Evolutionary conservation across 2,329 filamentous ascomycete species (phyloP).

Genomic region (Bisporella sp.): DNA sequence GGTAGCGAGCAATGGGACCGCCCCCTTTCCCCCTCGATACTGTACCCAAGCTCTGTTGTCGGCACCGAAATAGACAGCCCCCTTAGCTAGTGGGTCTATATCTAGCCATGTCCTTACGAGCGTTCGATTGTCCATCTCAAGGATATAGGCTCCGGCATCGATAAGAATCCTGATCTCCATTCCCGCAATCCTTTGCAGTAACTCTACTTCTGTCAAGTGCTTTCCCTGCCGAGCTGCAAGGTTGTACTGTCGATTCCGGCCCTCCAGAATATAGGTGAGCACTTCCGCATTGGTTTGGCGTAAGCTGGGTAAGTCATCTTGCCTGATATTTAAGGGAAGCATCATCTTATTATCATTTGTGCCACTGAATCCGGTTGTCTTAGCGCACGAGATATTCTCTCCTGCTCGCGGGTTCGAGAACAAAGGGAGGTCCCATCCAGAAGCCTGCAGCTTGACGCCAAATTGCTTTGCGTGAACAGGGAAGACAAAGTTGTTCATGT

Average conservation of each 20-base stretch:
- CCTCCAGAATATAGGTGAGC: constrained; percentile 47
- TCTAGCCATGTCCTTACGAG: constrained; percentile 17
- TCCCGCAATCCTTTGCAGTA: constrained; percentile 36
- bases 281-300: constrained; percentile 58
- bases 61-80: constrained; percentile 13
- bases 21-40: constrained; percentile 9
- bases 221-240: constrained; percentile 36
- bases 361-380: constrained; percentile 64
- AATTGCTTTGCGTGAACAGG: constrained; percentile 60
- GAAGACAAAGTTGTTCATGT: constrained; percentile 57
- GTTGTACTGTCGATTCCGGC: constrained; percentile 42
- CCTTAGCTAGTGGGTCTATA: constrained; percentile 8
- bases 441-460: constrained; percentile 53
- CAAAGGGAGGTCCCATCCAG: constrained; percentile 60
- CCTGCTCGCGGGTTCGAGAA: constrained; percentile 40
- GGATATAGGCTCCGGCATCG: constrained; percentile 56
- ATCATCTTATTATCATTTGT: constrained; percentile 59
- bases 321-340: constrained; percentile 53
- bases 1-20: constrained; percentile 15
- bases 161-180: constrained; percentile 47
- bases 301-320: constrained; percentile 50
- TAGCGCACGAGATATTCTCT: constrained; percentile 8
- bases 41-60: constrained; percentile 11
- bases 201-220: constrained; percentile 36
- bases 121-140: constrained; percentile 47